phyloP scores from a whole-genome alignment of 352 stramenopile genomes.

The Phytophthora fragariae region DNA sequence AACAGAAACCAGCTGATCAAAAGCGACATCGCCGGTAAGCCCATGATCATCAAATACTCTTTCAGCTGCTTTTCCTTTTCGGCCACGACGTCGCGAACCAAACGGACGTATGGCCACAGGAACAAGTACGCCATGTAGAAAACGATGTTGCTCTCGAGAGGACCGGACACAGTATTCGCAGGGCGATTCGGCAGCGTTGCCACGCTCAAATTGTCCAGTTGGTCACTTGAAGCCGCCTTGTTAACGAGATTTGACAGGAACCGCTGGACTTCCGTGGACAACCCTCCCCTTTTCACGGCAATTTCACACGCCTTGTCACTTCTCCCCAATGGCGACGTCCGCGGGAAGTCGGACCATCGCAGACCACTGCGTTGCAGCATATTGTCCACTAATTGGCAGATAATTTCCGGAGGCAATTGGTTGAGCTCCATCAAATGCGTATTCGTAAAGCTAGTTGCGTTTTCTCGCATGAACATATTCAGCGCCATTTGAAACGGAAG shows the following conservation, averaged over 20 bases:
- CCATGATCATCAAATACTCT: conserved; percentile 92
- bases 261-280: conserved; percentile 32
- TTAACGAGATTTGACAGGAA: conserved; percentile 55
- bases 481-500: conserved; percentile 66
- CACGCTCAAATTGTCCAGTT: conserved; percentile 52
- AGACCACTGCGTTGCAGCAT: conserved; percentile 56
- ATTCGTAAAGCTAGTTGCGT: conserved; percentile 14
- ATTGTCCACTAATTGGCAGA: conserved; percentile 51
- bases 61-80: conserved; percentile 93
- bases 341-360: conserved; percentile 56
- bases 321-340: conserved; percentile 39
- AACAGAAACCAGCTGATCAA: conserved; percentile 83
- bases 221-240: conserved; percentile 41
- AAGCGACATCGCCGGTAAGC: conserved; percentile 73
- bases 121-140: conserved; percentile 82
- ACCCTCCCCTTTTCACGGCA: conserved; percentile 23
- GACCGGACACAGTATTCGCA: conserved; percentile 46
- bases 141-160: conserved; percentile 73
- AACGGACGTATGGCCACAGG: conserved; percentile 86
- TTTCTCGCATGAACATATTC: conserved; percentile 56
- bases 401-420: conserved; percentile 18
- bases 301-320: conserved; percentile 42
- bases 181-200: conserved; percentile 53
- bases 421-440: conserved; percentile 11
- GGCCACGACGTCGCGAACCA: conserved; percentile 88